Evolutionary conservation across 345 rosid genomes (phyloP).

Genomic region (Odontarrhena argentea): DNA sequence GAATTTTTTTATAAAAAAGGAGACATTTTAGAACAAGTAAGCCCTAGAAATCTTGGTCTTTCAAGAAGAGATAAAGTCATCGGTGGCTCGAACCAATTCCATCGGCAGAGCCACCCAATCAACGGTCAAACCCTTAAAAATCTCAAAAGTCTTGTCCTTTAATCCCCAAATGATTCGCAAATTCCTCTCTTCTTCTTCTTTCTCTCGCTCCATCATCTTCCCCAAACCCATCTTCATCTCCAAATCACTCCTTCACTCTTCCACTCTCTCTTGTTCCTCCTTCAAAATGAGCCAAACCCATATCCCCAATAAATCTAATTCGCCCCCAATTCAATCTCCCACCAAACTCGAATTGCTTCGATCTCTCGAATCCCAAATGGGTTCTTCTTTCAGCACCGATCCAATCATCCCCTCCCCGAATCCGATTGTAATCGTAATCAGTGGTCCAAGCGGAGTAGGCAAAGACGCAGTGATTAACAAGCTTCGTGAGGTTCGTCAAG

Average conservation of each 20-base stretch:
- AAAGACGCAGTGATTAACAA: conserved; percentile 84
- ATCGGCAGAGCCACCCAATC: conserved; percentile 10
- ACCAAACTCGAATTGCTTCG: conserved; percentile 60
- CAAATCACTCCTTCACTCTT: conserved; percentile 17
- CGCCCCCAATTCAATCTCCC: conserved; percentile 44
- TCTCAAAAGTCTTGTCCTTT: conserved; percentile 20
- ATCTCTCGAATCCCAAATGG: conserved; percentile 68
- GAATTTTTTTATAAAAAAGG: no score
- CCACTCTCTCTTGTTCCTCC: conserved; percentile 40
- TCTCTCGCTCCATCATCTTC: conserved; percentile 39
- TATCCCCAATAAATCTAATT: conserved; percentile 27
- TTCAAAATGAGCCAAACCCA: conserved; percentile 61
- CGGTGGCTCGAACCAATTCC: no score
- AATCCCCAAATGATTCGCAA: conserved; percentile 52
- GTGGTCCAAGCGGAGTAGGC: conserved; percentile 94
- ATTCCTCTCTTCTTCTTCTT: conserved; percentile 46
- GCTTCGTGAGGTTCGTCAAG: conserved; percentile 56
- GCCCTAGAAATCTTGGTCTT: neutral
- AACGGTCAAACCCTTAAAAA: neutral
- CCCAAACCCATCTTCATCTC: conserved; percentile 35
- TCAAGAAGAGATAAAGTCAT: no score
- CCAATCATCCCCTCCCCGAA: conserved; percentile 57
- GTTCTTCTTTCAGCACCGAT: conserved; percentile 50
- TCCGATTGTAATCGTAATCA: conserved; percentile 71
- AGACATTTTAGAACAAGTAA: no score